Evolutionary conservation across 2,329 filamentous ascomycete genomes (phyloP).

Genomic region (Eutypella sp.): DNA sequence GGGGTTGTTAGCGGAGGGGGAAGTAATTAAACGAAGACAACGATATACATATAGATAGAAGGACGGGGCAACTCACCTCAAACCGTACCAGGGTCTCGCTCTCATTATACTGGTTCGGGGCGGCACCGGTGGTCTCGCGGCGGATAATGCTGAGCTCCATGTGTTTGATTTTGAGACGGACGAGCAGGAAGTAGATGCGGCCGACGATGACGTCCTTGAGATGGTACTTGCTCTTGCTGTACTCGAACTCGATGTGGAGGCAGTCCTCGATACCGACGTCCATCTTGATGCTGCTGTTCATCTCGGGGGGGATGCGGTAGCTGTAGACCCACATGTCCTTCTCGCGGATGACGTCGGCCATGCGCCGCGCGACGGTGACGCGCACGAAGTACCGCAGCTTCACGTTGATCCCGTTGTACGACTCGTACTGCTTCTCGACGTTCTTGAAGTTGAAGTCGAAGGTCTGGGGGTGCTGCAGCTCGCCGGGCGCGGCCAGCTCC

Average conservation of each 20-base stretch:
- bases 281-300: conserved; percentile 99
- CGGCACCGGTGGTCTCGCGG: conserved; percentile 90
- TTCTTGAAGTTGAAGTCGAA: conserved; percentile 99
- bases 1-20: conserved; percentile 1
- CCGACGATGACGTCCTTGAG: conserved; percentile 98
- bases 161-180: conserved; percentile 98
- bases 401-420: conserved; percentile 99
- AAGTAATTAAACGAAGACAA: neutral
- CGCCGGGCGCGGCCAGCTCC: conserved; percentile 92
- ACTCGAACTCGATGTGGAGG: conserved; percentile 98
- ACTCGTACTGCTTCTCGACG: conserved; percentile 99
- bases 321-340: conserved; percentile 99
- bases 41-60: neutral
- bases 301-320: conserved; percentile 96
- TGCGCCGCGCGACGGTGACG: conserved; percentile 91
- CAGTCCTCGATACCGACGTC: conserved; percentile 99
- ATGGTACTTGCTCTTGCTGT: conserved; percentile 98
- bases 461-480: conserved; percentile 96
- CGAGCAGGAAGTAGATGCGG: conserved; percentile 95
- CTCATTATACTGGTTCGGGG: conserved; percentile 99
- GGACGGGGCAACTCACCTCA: conserved; percentile 53
- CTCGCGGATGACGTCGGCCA: conserved; percentile 97
- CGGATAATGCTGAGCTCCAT: conserved; percentile 99
- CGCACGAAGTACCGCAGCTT: conserved; percentile 97
- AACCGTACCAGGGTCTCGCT: conserved; percentile 97